Base-by-base conservation (phyloP, 768 basidiomycete species). In the Lyophyllum shimeji region DNA sequence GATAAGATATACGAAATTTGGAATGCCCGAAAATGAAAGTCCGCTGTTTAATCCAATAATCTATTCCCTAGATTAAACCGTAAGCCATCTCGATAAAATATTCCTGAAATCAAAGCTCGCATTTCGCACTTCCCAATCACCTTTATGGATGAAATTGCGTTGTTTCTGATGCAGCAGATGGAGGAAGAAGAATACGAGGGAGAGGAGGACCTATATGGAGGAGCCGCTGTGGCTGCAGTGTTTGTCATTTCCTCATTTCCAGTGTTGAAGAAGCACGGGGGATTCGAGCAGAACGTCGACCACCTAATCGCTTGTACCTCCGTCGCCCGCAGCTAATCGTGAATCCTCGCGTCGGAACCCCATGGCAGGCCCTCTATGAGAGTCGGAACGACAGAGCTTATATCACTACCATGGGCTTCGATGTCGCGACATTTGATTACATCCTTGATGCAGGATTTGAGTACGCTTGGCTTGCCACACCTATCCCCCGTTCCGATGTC, bases 371-470 rank as follows among this genome's bases (percentile, higher is more conserved):
- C 1, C 63, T 75, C 1, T 69, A 65, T 42, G 51, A 60, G 1
- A 69, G 65, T 34, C 61, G 46, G 8, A 62, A 37, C 75, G 69
- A 0, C 76, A 69, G 0, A 74, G 73, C n/a, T n/a, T n/a, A n/a
- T n/a, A n/a, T n/a, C n/a, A n/a, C n/a, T n/a, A n/a, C n/a, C n/a
- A n/a, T n/a, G 73, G 71, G 49, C 18, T 55, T 48, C 18, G 37
- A 50, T 46, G 44, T 57, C 20, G 45, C 47, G 2, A 66, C 72
- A n/a, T 79, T 78, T 57, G 3, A 67, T 2, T 60, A 61, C 24
- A 65, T 81, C 7, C 58, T 78, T 0, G 43, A 46, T 0, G 53
- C 52, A 6, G 74, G 76, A 2, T 79, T 79, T 63, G 65, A 55
- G 5, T 39, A 47, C 6, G 7, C 0, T 47, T n/a, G n/a, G n/a